Conservation (phyloP, 1,139 yeast species). For the Hyphopichia wangnamkhiaoensis region DNA sequence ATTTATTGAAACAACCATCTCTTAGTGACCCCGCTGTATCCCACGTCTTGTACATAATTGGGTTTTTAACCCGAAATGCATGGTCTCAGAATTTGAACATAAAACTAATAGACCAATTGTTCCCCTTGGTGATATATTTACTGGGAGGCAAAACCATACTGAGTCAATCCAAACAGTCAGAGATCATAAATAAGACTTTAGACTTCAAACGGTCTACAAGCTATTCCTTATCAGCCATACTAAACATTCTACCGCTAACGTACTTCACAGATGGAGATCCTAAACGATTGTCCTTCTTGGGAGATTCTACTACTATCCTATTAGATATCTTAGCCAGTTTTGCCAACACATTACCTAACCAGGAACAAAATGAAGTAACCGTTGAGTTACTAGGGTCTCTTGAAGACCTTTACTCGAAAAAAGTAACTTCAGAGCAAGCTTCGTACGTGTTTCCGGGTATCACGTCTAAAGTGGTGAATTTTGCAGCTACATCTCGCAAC, state of each 20-base stretch:
- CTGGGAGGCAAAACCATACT: slow-evolving; percentile 12
- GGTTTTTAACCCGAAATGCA: slow-evolving; percentile 27
- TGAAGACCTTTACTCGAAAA: slow-evolving; percentile 12
- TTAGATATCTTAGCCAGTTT: slow-evolving; percentile 17
- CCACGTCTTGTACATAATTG: slow-evolving; percentile 28
- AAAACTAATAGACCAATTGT: slow-evolving; percentile 35
- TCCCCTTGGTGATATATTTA: slow-evolving; percentile 34
- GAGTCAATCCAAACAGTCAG: slow-evolving; percentile 7
- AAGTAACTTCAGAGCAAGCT: slow-evolving; percentile 30
- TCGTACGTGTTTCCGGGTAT: slow-evolving; percentile 45
- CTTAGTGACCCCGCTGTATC: slow-evolving; percentile 21
- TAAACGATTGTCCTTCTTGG: slow-evolving; percentile 26
- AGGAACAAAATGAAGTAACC: slow-evolving; percentile 20
- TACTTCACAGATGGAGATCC: slow-evolving; percentile 19
- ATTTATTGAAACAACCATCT: slow-evolving; percentile 28
- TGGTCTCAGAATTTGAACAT: slow-evolving; percentile 34
- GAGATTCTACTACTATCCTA: slow-evolving; percentile 25
- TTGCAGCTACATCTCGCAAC: slow-evolving; percentile 21
- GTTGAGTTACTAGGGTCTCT: slow-evolving; percentile 15
- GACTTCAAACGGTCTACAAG: slow-evolving; percentile 23
- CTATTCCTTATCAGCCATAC: slow-evolving; percentile 17
- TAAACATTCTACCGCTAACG: slow-evolving; percentile 18
- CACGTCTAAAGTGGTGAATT: slow-evolving; percentile 33
- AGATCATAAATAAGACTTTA: slow-evolving; percentile 8
- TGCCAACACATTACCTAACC: slow-evolving; percentile 8